Evolutionary conservation across 805 yeast genomes (phyloP).

Genomic region (Candida schatavii): DNA sequence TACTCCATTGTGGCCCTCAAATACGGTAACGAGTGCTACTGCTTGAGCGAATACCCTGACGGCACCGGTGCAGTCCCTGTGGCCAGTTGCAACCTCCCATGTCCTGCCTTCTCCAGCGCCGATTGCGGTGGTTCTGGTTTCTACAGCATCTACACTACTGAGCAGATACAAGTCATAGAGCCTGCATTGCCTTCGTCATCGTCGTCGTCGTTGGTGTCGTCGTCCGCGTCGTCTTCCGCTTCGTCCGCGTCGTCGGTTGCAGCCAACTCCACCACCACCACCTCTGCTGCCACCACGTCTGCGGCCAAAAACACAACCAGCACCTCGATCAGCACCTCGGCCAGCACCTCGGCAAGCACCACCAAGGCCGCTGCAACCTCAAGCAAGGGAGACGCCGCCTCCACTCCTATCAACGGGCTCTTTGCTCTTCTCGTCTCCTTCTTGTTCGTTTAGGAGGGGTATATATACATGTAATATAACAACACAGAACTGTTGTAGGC

Average conservation of each 20-base stretch:
- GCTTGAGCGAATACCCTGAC: conserved; percentile 31
- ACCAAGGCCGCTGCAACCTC: too few species aligned
- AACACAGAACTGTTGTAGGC: too few species aligned
- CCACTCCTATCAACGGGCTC: conserved; percentile 1
- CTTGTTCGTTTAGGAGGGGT: too few species aligned
- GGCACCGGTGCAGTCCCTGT: conserved; percentile 8
- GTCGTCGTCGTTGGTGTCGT: neutral
- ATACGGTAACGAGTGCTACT: conserved; percentile 36
- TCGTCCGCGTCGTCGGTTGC: neutral
- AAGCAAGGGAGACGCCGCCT: neutral
- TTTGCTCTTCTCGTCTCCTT: neutral
- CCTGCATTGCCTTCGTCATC: neutral
- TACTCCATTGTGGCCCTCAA: conserved; percentile 38
- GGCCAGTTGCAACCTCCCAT: conserved; percentile 5
- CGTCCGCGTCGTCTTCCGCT: neutral
- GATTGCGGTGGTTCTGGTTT: neutral
- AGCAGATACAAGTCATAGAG: neutral
- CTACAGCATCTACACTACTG: neutral
- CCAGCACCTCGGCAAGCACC: neutral
- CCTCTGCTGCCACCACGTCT: neutral
- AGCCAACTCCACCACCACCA: neutral
- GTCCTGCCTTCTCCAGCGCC: neutral
- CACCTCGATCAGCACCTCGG: neutral
- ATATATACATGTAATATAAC: too few species aligned
- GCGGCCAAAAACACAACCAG: neutral